Conservation (phyloP, 1,284 basidiomycete species). For the Schizopora paradoxa region DNA sequence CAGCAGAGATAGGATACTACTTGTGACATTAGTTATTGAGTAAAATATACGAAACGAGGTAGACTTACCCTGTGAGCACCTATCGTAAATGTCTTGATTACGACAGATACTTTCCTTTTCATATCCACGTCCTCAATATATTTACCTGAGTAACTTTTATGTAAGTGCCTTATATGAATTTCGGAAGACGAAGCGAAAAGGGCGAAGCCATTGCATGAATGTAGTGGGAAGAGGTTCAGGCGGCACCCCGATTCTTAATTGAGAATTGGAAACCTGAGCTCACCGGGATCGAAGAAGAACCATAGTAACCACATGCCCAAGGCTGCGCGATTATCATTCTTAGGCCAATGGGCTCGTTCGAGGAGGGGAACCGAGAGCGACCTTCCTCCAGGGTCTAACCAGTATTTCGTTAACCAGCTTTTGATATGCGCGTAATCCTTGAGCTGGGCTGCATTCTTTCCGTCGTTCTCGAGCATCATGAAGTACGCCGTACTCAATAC, state of each 20-base stretch:
- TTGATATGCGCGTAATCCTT: conserved; percentile 33
- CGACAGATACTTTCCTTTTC: conserved; percentile 40
- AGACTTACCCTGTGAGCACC: conserved; percentile 58
- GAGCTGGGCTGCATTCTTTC: conserved; percentile 43
- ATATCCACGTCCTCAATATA: conserved; percentile 36
- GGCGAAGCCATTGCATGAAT: conserved; percentile 10
- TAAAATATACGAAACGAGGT: conserved; percentile 10
- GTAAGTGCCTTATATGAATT: too few relatives aligned
- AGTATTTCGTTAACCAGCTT: conserved; percentile 34
- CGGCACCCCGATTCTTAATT: background rate
- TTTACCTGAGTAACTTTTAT: conserved; percentile 40
- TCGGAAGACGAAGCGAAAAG: conserved; percentile 6
- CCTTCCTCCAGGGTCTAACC: conserved; percentile 32
- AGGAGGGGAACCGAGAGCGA: conserved; percentile 29
- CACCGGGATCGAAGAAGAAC: conserved; percentile 55
- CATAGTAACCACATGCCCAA: conserved; percentile 39
- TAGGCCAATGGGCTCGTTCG: conserved; percentile 30
- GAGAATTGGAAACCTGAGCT: conserved; percentile 22
- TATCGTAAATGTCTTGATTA: conserved; percentile 57
- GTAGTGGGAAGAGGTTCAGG: conserved; percentile 1
- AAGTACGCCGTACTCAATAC: conserved; percentile 47
- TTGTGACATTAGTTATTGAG: conserved; percentile 15
- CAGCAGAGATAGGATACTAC: conserved; percentile 55
- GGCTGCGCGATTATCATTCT: conserved; percentile 29
- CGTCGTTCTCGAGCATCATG: conserved; percentile 55